Percentiles rank a stretch among this genome's conserved stretches.
Evolutionary conservation across 2,329 filamentous ascomycete species (phyloP).

Genomic region (Aspergillus puulaauensis): DNA sequence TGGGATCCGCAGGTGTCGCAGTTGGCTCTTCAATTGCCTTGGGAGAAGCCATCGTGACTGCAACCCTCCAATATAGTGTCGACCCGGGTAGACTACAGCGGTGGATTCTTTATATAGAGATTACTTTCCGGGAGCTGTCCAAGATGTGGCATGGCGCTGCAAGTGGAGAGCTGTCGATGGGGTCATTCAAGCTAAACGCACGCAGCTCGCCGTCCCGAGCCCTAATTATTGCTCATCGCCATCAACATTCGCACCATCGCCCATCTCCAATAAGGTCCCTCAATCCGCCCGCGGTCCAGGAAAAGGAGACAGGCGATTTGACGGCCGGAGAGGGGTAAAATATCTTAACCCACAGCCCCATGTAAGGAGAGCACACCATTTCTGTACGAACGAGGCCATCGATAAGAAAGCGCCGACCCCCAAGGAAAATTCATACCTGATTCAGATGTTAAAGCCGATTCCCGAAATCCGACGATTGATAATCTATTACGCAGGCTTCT

Average conservation of each 20-base stretch:
- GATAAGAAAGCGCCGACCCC: background rate
- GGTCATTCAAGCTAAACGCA: slow-evolving; percentile 6
- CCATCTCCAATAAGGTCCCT: background rate
- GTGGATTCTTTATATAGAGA: background rate
- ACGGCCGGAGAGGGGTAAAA: background rate
- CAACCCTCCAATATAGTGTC: background rate
- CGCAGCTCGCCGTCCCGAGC: background rate
- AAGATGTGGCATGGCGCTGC: background rate
- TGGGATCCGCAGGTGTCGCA: slow-evolving; percentile 12
- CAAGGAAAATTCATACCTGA: background rate
- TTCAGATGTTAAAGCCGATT: background rate
- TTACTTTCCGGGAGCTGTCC: too few relatives aligned
- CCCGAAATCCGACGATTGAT: background rate
- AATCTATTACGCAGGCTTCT: background rate
- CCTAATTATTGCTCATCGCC: slow-evolving; percentile 11
- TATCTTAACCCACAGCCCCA: background rate
- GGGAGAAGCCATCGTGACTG: slow-evolving; percentile 18
- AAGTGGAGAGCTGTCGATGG: background rate
- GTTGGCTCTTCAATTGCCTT: background rate
- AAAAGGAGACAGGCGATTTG: background rate
- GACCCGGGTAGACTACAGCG: background rate
- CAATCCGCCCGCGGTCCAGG: background rate
- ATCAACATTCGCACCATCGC: background rate
- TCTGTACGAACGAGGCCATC: background rate
- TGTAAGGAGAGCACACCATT: slow-evolving; percentile 8